These are phyloP conservation scores for Tuber calosporum DNA, from an alignment of 495 filamentous ascomycete genomes.

Conservation along the genomic window DNA sequence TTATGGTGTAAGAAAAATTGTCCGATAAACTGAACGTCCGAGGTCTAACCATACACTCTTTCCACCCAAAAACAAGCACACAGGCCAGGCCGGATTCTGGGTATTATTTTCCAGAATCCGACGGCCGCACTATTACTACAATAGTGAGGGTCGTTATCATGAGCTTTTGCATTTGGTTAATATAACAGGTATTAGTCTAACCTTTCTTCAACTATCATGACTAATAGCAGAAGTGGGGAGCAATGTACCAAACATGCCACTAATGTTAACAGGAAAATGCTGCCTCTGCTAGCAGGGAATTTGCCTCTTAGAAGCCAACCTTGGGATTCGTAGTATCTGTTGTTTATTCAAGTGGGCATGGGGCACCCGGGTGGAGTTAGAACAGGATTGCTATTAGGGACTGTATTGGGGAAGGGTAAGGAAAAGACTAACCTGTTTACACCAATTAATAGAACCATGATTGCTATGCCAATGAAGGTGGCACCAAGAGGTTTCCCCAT, in stretches of 20 bases:
- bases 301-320: conserved; percentile 90
- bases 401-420: not conserved
- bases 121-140: conserved; percentile 59
- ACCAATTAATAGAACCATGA: conserved; percentile 76
- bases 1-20: not conserved
- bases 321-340: conserved; percentile 56
- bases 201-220: conserved; percentile 29
- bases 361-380: not conserved
- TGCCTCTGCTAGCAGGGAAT: conserved; percentile 85
- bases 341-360: conserved; percentile 15
- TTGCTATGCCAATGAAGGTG: conserved; percentile 81
- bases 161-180: conserved; percentile 46
- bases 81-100: not conserved
- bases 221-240: not conserved
- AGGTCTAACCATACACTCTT: not conserved
- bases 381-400: not conserved
- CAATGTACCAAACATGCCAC: conserved; percentile 49
- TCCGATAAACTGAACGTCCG: not conserved
- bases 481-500: conserved; percentile 90
- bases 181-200: conserved; percentile 52
- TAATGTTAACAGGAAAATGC: conserved; percentile 67
- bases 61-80: conserved; percentile 9
- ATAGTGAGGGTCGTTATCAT: conserved; percentile 66
- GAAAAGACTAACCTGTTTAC: conserved; percentile 59
- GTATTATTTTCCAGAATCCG: conserved; percentile 46